Evolutionary conservation across 495 filamentous ascomycete species (phyloP).

Genomic region (Friedmanniomyces simplex): DNA sequence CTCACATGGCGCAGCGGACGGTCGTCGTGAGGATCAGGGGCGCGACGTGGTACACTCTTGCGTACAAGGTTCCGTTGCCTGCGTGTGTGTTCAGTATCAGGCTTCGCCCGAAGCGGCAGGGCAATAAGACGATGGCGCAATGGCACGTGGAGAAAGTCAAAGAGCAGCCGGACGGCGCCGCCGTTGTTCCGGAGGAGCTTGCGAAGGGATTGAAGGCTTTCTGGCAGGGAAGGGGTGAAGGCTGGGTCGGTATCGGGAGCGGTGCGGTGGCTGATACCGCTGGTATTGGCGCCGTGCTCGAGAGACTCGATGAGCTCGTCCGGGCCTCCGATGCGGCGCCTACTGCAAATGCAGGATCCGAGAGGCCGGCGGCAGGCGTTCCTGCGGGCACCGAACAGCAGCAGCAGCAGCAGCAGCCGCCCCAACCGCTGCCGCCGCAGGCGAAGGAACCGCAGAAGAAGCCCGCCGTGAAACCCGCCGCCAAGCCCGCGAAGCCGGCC

Average conservation of each 20-base stretch:
- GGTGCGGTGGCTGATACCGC: conserved; percentile 25
- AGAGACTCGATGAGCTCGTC: conserved; percentile 27
- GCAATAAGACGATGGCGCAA: conserved; percentile 3
- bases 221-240: conserved; percentile 17
- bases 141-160: conserved; percentile 4
- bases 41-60: conserved; percentile 22
- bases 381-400: neutral
- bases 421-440: neutral
- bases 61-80: conserved; percentile 24
- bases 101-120: neutral
- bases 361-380: neutral
- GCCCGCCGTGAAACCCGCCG: neutral
- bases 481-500: neutral
- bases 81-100: conserved; percentile 21
- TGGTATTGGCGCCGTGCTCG: conserved; percentile 21
- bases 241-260: conserved; percentile 28
- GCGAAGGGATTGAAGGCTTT: conserved; percentile 18
- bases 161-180: neutral
- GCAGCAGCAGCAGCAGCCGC: too few species aligned
- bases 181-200: conserved; percentile 13
- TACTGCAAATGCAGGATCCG: neutral
- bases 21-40: conserved; percentile 13
- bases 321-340: neutral
- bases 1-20: neutral
- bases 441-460: neutral